Percentiles rank a stretch among this genome's conserved stretches.
Evolutionary conservation across 139 green algal species (phyloP).

Genomic region (Picochlorum sp.): DNA sequence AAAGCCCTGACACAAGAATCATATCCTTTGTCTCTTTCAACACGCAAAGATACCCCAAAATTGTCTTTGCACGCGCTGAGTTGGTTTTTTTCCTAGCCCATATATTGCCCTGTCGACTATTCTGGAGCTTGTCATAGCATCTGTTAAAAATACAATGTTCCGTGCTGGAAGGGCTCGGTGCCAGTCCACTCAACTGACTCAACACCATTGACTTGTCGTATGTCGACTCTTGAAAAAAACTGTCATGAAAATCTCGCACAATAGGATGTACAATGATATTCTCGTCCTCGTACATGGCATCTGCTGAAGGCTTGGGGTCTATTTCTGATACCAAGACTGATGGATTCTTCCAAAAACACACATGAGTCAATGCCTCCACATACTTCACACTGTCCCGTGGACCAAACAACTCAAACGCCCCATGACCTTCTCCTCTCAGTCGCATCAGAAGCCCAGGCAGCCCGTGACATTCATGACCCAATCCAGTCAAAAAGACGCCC

Average conservation of each 20-base stretch:
- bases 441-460: slow-evolving; percentile 51
- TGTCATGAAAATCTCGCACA: slow-evolving; percentile 8
- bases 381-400: slow-evolving; percentile 19
- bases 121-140: not conserved
- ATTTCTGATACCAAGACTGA: slow-evolving; percentile 32
- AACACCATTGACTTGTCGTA: too few relatives aligned
- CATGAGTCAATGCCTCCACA: slow-evolving; percentile 33
- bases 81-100: too few relatives aligned
- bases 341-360: slow-evolving; percentile 52
- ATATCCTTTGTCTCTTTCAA: too few relatives aligned
- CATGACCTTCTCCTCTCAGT: slow-evolving; percentile 54
- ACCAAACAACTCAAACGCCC: slow-evolving; percentile 41
- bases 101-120: too few relatives aligned
- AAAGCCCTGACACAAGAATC: too few relatives aligned
- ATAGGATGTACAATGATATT: slow-evolving; percentile 37
- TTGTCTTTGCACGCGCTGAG: too few relatives aligned
- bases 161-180: not conserved
- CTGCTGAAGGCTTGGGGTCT: not conserved
- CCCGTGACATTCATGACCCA: not conserved
- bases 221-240: slow-evolving; percentile 14
- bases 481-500: slow-evolving; percentile 14
- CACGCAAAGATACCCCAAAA: too few relatives aligned
- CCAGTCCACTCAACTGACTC: too few relatives aligned
- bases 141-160: not conserved
- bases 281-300: slow-evolving; percentile 32